A percentile compares a stretch with the other conserved stretches of the same genome.
Conservation (phyloP, 2,329 filamentous ascomycete species). For the Dothistroma pini region DNA sequence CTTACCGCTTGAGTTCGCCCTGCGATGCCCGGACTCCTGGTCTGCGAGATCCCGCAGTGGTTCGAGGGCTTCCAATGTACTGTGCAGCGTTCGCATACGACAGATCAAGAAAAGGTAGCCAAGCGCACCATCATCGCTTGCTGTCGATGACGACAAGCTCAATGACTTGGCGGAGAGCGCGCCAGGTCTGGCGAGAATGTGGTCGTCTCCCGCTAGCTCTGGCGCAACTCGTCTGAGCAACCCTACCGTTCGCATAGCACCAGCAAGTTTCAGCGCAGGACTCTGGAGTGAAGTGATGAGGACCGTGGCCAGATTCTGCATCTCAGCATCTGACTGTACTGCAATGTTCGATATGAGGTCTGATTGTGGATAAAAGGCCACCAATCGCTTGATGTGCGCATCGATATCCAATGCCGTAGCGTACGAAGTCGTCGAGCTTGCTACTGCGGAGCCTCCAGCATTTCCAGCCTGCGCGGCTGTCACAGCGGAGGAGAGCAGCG, state of each 20-base stretch:
- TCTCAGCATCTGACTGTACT: constrained; percentile 75
- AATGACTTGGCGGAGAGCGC: constrained; percentile 31
- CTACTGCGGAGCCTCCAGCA: constrained; percentile 47
- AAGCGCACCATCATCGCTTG: constrained; percentile 59
- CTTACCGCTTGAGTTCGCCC: constrained; percentile 27
- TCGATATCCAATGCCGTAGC: constrained; percentile 86
- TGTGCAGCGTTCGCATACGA: constrained; percentile 72
- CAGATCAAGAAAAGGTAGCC: constrained; percentile 86
- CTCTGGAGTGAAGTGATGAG: constrained; percentile 73
- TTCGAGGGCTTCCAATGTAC: constrained; percentile 76
- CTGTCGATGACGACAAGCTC: constrained; percentile 24
- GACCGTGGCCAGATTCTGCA: constrained; percentile 83
- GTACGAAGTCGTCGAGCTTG: constrained; percentile 59
- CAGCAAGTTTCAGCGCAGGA: constrained; percentile 79
- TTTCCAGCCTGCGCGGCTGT: constrained; percentile 45
- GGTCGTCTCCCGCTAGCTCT: constrained; percentile 57
- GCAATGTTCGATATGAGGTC: constrained; percentile 69
- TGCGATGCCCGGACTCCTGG: constrained; percentile 63
- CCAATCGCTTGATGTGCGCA: constrained; percentile 84
- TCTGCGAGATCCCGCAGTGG: constrained; percentile 86
- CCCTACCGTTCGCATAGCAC: constrained; percentile 83
- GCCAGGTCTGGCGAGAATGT: constrained; percentile 17
- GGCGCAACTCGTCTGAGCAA: constrained; percentile 86
- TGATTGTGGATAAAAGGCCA: constrained; percentile 77
- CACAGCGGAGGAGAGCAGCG: constrained; percentile 76